A percentile compares a stretch with the other conserved stretches of the same genome.
These are phyloP conservation scores for Ustilago loliicola DNA, from an alignment of 1,284 basidiomycete genomes.

Conservation along the genomic window DNA sequence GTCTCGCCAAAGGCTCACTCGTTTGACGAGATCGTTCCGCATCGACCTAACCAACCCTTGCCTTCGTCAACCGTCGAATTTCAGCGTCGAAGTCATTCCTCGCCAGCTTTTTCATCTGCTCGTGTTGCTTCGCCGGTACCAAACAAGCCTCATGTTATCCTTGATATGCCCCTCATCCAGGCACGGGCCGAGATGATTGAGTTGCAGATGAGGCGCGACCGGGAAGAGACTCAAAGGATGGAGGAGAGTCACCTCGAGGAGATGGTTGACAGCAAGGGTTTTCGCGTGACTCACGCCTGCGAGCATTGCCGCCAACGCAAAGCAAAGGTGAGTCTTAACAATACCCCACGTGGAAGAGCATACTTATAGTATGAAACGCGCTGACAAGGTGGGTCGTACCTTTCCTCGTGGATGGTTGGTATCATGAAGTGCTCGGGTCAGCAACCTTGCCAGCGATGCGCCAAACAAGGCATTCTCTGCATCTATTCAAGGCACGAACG, in stretches of 20 bases:
- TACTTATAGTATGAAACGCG: neutral
- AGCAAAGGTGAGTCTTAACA: constrained; percentile 40
- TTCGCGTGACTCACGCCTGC: constrained; percentile 45
- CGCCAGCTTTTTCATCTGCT: constrained; percentile 3
- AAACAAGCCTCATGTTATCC: constrained; percentile 12
- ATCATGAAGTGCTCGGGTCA: constrained; percentile 34
- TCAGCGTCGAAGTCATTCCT: constrained; percentile 2
- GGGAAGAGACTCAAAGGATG: constrained; percentile 16
- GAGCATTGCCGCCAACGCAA: constrained; percentile 46
- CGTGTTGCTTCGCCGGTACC: neutral
- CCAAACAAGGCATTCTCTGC: constrained; percentile 39
- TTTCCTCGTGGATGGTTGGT: neutral
- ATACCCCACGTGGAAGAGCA: too few relatives aligned
- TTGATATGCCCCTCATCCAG: constrained; percentile 37
- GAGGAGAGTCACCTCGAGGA: constrained; percentile 33
- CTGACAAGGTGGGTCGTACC: neutral
- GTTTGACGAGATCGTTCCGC: constrained; percentile 4
- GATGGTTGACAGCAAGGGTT: constrained; percentile 28
- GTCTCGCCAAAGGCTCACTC: constrained; percentile 7
- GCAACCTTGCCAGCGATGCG: constrained; percentile 45
- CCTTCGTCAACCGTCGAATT: neutral
- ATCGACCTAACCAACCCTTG: constrained; percentile 10
- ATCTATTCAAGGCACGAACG: constrained; percentile 28
- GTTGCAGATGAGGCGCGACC: constrained; percentile 19
- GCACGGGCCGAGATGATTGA: constrained; percentile 38